A percentile compares a stretch with the other conserved stretches of the same genome.
Evolutionary conservation across 768 basidiomycete genomes (phyloP).

Genomic region (Tulasnella sp.): DNA sequence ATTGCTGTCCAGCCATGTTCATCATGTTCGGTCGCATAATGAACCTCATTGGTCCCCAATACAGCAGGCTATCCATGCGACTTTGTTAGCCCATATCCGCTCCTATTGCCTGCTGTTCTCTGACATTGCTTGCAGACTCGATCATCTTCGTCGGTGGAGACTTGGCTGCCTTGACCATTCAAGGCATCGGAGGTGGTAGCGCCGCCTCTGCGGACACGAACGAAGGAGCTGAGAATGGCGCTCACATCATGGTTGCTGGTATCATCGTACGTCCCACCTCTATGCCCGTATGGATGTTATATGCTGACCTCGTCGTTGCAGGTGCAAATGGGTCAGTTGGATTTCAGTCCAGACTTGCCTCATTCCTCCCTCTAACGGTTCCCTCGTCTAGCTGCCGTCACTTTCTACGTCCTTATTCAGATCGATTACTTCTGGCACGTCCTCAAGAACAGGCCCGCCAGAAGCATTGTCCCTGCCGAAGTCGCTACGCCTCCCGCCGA

Average conservation of each 20-base stretch:
- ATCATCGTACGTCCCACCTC: slow-evolving; percentile 23
- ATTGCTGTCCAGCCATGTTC: slow-evolving; percentile 41
- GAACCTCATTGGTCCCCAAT: slow-evolving; percentile 32
- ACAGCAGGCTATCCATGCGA: slow-evolving; percentile 38
- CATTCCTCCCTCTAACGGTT: background rate
- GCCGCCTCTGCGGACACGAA: slow-evolving; percentile 31
- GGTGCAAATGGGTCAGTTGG: background rate
- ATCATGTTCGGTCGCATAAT: slow-evolving; percentile 42
- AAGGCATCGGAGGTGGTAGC: slow-evolving; percentile 49
- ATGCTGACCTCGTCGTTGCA: background rate
- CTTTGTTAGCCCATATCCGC: slow-evolving; percentile 21
- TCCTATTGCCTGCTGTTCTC: background rate
- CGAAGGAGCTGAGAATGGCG: slow-evolving; percentile 30
- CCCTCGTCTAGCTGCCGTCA: background rate
- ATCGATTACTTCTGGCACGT: background rate
- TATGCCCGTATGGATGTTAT: slow-evolving; percentile 7
- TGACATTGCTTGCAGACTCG: slow-evolving; percentile 19
- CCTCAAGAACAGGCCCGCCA: slow-evolving; percentile 5
- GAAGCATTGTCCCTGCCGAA: slow-evolving; percentile 32
- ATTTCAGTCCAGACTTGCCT: background rate
- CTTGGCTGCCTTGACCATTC: slow-evolving; percentile 46
- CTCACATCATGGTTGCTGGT: slow-evolving; percentile 42
- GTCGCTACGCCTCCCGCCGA: slow-evolving; percentile 31
- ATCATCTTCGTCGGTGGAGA: slow-evolving; percentile 32
- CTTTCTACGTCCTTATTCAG: slow-evolving; percentile 12